Evolutionary conservation across 768 basidiomycete species (phyloP).

Genomic region (Fomitopsis pulvina): DNA sequence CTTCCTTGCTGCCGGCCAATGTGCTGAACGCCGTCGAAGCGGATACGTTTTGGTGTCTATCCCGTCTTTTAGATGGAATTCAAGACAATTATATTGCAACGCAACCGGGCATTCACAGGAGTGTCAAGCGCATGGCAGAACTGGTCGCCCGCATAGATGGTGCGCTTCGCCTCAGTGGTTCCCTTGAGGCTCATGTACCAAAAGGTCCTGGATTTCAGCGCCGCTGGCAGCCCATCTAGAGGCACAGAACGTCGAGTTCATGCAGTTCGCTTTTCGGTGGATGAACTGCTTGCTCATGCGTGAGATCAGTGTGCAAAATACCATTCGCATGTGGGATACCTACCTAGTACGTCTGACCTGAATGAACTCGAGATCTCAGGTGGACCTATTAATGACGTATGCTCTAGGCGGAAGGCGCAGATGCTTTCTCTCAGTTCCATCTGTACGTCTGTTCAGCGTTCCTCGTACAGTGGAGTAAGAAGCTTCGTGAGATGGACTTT

Average conservation of each 20-base stretch:
- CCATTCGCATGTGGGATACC: slow-evolving; percentile 99
- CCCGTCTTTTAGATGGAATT: slow-evolving; percentile 91
- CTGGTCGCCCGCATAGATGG: slow-evolving; percentile 88
- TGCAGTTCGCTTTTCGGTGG: slow-evolving; percentile 99
- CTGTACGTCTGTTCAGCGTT: slow-evolving; percentile 98
- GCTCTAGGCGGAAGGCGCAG: slow-evolving; percentile 95
- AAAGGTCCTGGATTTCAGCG: slow-evolving; percentile 34
- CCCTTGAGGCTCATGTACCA: not conserved
- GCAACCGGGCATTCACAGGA: slow-evolving; percentile 93
- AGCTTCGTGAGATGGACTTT: slow-evolving; percentile 94
- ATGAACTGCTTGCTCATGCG: slow-evolving; percentile 99
- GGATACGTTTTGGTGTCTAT: slow-evolving; percentile 98
- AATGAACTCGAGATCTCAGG: not conserved
- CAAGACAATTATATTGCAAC: slow-evolving; percentile 97
- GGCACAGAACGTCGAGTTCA: slow-evolving; percentile 92
- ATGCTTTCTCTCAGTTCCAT: slow-evolving; percentile 98
- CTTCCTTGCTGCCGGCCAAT: slow-evolving; percentile 58
- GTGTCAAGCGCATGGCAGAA: slow-evolving; percentile 91
- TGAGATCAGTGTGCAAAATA: slow-evolving; percentile 94
- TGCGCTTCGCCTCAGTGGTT: slow-evolving; percentile 28
- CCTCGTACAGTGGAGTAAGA: slow-evolving; percentile 91
- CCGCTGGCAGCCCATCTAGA: slow-evolving; percentile 85
- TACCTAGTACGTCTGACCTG: slow-evolving; percentile 65
- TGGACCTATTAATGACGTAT: not conserved
- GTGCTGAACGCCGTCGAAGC: slow-evolving; percentile 88